Evolutionary conservation across 139 green algal genomes (phyloP).

Genomic region (Pseudopediastrum boryanum): DNA sequence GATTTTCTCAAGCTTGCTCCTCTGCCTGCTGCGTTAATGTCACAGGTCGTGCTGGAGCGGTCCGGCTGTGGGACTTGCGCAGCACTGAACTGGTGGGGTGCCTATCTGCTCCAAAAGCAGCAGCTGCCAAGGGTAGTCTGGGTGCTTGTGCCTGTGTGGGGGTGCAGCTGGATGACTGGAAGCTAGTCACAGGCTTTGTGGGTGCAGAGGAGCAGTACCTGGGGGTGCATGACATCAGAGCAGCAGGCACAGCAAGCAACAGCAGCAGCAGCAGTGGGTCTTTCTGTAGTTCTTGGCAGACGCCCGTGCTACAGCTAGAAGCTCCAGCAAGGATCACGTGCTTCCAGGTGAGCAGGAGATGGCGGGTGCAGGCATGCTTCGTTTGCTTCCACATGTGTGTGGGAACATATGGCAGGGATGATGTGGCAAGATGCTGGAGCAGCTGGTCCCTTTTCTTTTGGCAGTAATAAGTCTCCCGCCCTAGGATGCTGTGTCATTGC

Average conservation of each 20-base stretch:
- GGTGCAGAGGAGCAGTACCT: constrained; percentile 10
- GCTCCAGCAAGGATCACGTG: constrained; percentile 38
- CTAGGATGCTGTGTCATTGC: neutral
- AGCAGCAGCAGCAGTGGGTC: constrained; percentile 11
- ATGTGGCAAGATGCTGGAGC: too few relatives aligned
- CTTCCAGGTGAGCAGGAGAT: constrained; percentile 38
- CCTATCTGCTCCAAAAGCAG: too few relatives aligned
- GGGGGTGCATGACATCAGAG: constrained; percentile 49
- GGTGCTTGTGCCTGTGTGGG: constrained; percentile 30
- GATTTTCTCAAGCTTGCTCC: neutral
- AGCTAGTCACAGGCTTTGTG: constrained; percentile 45
- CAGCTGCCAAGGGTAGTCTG: constrained; percentile 16
- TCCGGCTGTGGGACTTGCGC: constrained; percentile 45
- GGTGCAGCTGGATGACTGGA: constrained; percentile 60
- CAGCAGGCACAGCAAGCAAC: neutral
- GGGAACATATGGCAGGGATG: neutral
- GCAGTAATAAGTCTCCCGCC: too few relatives aligned
- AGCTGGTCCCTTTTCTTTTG: too few relatives aligned
- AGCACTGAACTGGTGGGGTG: too few relatives aligned
- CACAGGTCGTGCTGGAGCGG: constrained; percentile 31
- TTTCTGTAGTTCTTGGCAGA: too few relatives aligned
- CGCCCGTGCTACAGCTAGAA: constrained; percentile 41
- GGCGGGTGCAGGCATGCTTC: neutral
- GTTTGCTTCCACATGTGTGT: neutral
- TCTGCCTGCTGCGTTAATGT: neutral